Base-by-base conservation (phyloP, 768 basidiomycete genomes). In the Suillus americanus region DNA sequence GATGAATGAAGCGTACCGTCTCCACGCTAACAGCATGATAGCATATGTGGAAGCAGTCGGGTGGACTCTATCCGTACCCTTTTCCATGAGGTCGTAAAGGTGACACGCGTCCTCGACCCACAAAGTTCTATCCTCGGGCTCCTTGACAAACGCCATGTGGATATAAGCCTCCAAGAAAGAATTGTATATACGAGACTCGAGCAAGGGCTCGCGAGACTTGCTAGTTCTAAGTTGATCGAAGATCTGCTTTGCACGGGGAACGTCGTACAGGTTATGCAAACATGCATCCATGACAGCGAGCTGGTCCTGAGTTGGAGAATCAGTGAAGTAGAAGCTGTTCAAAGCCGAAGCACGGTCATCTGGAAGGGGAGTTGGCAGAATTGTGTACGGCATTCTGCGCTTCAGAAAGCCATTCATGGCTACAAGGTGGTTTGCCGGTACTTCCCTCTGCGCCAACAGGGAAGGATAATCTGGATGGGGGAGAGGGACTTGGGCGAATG, bases 251-350 rank as follows among this genome's bases (percentile, higher is more conserved):
- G 94, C 94, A 6, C 95, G 89, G 0, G 83, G 80, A 0, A 95
- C 86, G 72, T 95, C 92, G 73, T 89, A 87, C 3, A 86, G 71
- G 66, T 90, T 85, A 73, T 89, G 83, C 14, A 96, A 77, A 72
- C 95, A 96, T 5, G 93, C 92, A 69, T 91, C 88, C 77, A 96
- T 91, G 67, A 96, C 84, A 0, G 91, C 87, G 13, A 92, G 73
- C 62, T 85, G 80, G 73, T 94, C 91, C 53, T 88, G 85, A 0
- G 89, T 86, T 0, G 78, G 74, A 0, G 91, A 85, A 72, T 91
- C 85, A 5, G 84, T 81, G 75, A 87, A 92, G 77, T 85, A 86
- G 60, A 82, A 67, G 66, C 83, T 82, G 67, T 84, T 80, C 14
- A 75, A 64, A 1, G 71, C 62, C 4, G 82, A 82, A 2, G 73